Percentiles rank a stretch among this genome's conserved stretches.
phyloP scores from a whole-genome alignment of 2,329 filamentous ascomycete genomes.

The Hymenoscyphus fraxineus region DNA sequence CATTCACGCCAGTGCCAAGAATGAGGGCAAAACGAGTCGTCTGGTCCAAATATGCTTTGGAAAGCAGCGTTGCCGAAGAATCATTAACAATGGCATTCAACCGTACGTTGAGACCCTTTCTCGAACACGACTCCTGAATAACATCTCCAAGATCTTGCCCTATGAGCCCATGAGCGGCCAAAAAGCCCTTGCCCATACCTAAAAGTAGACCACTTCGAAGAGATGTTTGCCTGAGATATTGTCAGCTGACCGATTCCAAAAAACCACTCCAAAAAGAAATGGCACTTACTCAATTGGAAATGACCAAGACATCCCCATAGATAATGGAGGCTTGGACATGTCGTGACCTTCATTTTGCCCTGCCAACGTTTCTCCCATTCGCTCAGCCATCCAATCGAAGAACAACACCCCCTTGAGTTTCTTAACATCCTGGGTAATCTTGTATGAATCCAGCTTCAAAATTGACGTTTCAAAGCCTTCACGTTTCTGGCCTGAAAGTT shows the following conservation, averaged over 20 bases:
- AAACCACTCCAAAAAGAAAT: not conserved
- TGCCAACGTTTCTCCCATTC: constrained; percentile 54
- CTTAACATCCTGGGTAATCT: constrained; percentile 54
- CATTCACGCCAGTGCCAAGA: constrained; percentile 64
- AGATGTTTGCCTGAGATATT: constrained; percentile 55
- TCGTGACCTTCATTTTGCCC: constrained; percentile 40
- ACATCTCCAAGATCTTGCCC: constrained; percentile 59
- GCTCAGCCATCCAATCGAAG: constrained; percentile 65
- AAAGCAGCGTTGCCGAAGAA: constrained; percentile 62
- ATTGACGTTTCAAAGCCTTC: constrained; percentile 47
- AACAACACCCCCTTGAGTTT: constrained; percentile 55
- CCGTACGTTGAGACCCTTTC: constrained; percentile 47
- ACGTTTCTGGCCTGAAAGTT: constrained; percentile 48
- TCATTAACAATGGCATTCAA: constrained; percentile 64
- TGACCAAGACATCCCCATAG: constrained; percentile 63
- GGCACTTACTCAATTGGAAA: constrained; percentile 63
- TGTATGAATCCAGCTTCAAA: constrained; percentile 51
- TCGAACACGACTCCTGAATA: constrained; percentile 50
- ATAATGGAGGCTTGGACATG: constrained; percentile 41
- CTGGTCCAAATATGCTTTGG: constrained; percentile 53
- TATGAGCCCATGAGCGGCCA: constrained; percentile 53
- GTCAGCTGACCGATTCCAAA: constrained; percentile 27
- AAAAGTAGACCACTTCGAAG: constrained; percentile 55
- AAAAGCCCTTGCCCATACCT: constrained; percentile 64
- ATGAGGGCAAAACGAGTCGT: constrained; percentile 62